Percentiles rank a stretch among this genome's conserved stretches.
Conservation (phyloP, 2,329 filamentous ascomycete genomes). For the Seiridium cupressi region DNA sequence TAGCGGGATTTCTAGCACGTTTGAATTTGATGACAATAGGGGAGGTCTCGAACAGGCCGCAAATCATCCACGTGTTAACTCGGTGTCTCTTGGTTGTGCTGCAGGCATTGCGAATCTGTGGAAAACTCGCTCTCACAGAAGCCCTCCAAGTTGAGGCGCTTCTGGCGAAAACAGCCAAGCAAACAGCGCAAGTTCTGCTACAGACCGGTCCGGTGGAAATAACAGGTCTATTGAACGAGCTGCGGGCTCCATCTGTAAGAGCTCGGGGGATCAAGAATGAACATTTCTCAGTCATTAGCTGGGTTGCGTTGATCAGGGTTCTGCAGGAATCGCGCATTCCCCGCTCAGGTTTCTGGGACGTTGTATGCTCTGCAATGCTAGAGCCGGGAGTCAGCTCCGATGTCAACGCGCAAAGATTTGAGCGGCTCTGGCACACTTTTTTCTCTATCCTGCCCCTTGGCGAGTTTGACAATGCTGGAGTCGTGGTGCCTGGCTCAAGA, state of each 20-base stretch:
- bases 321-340: slow-evolving; percentile 50
- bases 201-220: slow-evolving; percentile 41
- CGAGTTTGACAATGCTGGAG: slow-evolving; percentile 56
- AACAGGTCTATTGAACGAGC: slow-evolving; percentile 43
- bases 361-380: slow-evolving; percentile 44
- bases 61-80: slow-evolving; percentile 33
- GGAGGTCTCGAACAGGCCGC: slow-evolving; percentile 18
- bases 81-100: slow-evolving; percentile 35
- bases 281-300: slow-evolving; percentile 46
- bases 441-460: slow-evolving; percentile 61
- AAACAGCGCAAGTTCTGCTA: slow-evolving; percentile 38
- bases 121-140: slow-evolving; percentile 29
- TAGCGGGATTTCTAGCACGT: slow-evolving; percentile 38
- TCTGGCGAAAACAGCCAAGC: slow-evolving; percentile 39
- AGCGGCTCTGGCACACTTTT: slow-evolving; percentile 56
- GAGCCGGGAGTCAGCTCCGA: slow-evolving; percentile 30
- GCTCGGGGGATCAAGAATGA: slow-evolving; percentile 52
- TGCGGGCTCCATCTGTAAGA: slow-evolving; percentile 42
- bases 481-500: slow-evolving; percentile 39
- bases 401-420: slow-evolving; percentile 46
- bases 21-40: slow-evolving; percentile 22
- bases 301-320: slow-evolving; percentile 57
- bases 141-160: slow-evolving; percentile 47
- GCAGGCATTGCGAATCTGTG: slow-evolving; percentile 42
- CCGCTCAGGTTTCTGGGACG: slow-evolving; percentile 59